Evolutionary conservation across 192 early-diverging fungal species (phyloP), one percentile per base, ranked within the genome.

Genomic region (Linnemannia exigua): DNA sequence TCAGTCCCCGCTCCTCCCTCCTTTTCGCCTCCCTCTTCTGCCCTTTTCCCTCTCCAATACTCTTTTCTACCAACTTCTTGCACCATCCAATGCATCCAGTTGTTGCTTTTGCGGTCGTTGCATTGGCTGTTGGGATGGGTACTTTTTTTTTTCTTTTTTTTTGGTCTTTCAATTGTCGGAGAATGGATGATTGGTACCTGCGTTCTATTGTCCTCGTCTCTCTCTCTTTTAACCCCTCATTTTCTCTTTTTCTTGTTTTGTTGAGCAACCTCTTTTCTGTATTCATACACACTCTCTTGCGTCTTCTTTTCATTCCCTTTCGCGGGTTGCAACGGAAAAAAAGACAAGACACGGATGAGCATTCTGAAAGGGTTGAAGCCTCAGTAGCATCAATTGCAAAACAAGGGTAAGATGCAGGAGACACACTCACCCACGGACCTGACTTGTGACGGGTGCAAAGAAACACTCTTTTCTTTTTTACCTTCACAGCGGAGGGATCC

Each of bases 131-230:
- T 54, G 52, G 52, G 52, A 54, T n/a, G n/a, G n/a, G n/a, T n/a
- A n/a, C n/a, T n/a, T n/a, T n/a, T n/a, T n/a, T n/a, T n/a, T n/a
- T n/a, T n/a, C n/a, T n/a, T n/a, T n/a, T n/a, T n/a, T n/a, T n/a
- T n/a, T n/a, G n/a, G n/a, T n/a, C n/a, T n/a, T n/a, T n/a, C n/a
- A 54, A 7, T 54, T 54, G 22, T 54, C 52, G 52, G 52, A 54
- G 52, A 54, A 54, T 54, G 52, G 52, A 54, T 25, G 51, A 54
- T 54, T 54, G 52, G 52, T 54, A 54, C 52, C 25, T 54, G 52
- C 52, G 52, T 54, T n/a, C 25, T 54, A n/a, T n/a, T n/a, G n/a
- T n/a, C n/a, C n/a, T n/a, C n/a, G n/a, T n/a, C n/a, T n/a, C n/a
- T n/a, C n/a, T n/a, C n/a, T 54, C 5, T 48, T 48, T 48, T 54